phyloP scores from a whole-genome alignment of 805 yeast species.

The Maudiozyma saulgeensis region DNA sequence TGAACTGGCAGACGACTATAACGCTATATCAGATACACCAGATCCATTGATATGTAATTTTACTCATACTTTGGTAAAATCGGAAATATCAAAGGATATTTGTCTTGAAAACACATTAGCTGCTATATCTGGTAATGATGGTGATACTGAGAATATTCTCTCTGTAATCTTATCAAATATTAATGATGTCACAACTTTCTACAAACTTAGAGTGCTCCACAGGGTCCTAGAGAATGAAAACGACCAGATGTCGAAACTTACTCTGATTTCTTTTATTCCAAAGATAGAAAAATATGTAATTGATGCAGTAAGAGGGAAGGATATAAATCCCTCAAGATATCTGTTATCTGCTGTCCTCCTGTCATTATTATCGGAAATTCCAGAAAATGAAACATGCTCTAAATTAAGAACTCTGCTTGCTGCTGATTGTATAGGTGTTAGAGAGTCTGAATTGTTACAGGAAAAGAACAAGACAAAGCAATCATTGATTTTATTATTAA shows the following conservation, averaged over 20 bases:
- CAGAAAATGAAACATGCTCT: conserved; percentile 32
- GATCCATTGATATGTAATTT: conserved; percentile 12
- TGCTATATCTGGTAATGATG: background rate
- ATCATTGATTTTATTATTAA: conserved; percentile 36
- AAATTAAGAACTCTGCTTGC: conserved; percentile 51
- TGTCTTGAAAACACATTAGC: background rate
- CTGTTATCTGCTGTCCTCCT: conserved; percentile 29
- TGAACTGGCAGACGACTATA: conserved; percentile 33
- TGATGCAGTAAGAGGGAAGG: conserved; percentile 24
- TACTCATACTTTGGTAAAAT: conserved; percentile 14
- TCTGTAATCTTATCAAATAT: background rate
- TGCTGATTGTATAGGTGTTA: conserved; percentile 54
- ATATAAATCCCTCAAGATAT: conserved; percentile 26
- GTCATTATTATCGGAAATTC: conserved; percentile 29
- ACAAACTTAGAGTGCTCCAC: conserved; percentile 31
- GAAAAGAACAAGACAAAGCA: conserved; percentile 34
- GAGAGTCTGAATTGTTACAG: conserved; percentile 32
- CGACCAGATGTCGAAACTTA: conserved; percentile 21
- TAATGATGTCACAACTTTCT: conserved; percentile 12
- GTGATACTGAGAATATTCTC: background rate
- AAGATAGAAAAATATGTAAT: conserved; percentile 28
- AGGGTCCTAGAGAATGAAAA: conserved; percentile 24
- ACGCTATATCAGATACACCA: conserved; percentile 24
- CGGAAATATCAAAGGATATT: background rate
- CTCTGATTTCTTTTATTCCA: conserved; percentile 20